Evolutionary conservation across 768 basidiomycete species (phyloP), one percentile per base, ranked within the genome.

Genomic region (Megacollybia marginata): DNA sequence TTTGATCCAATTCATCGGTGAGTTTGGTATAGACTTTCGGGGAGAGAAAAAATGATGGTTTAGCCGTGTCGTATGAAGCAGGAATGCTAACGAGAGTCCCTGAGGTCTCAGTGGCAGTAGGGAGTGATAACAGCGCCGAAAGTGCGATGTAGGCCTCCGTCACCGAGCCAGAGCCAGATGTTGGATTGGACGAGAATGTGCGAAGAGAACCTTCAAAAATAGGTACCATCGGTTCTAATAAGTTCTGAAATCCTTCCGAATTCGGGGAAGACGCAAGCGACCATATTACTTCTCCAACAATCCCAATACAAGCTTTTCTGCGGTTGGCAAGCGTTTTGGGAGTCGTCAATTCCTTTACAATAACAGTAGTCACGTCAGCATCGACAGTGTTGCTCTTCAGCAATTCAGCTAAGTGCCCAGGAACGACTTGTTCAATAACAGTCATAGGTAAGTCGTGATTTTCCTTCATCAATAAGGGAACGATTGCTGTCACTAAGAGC

Each of bases 1-100:
- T 58, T 49, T 90, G 82, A 13, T 91, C 91, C 2, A 75, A 74
- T 0, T 71, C 56, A 6, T 79, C 75, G 7, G 70, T 67, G 13
- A 85, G 55, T 61, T 89, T 92, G 51, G 83, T 79, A 58, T 91
- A 92, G 0, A 90, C 82, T 62, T 88, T 92, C 48, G 95, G 92
- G 80, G 81, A 91, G 12, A 94, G 57, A 36, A 97, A 64, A 68
- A 96, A 96, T 1, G 88, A 85, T 0, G 91, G 88, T 60, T 92
- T 96, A 19, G 76, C 67, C 11, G 68, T 58, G 12, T 70, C 67
- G 6, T 28, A 28, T 0, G 80, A 63, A n/a, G 63, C 63, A 15
- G 63, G 59, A n/a, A 88, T 62, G 1, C 73, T 65, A n/a, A 79
- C 54, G 2, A 65, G 63, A 28, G 74, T 46, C 60, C 82, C 81